Conservation (phyloP, 352 stramenopile genomes). For the Aphanomyces euteiches region DNA sequence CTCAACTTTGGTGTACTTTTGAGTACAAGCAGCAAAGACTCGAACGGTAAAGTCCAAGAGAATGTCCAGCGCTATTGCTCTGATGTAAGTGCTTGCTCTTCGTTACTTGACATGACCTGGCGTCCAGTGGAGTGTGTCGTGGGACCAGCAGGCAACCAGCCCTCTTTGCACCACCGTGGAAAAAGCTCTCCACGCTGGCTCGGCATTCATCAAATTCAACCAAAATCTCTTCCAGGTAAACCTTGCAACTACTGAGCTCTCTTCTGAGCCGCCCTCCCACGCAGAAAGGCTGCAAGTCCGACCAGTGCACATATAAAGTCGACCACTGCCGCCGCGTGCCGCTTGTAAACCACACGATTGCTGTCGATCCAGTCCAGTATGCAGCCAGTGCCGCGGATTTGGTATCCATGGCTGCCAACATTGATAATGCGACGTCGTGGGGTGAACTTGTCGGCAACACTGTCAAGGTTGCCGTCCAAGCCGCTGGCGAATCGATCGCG, state of each 20-base stretch:
- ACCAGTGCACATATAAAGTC: conserved; percentile 7
- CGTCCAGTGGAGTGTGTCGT: background rate
- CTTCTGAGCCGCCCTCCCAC: background rate
- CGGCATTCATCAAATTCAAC: conserved; percentile 10
- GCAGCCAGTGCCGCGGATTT: background rate
- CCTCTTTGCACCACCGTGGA: background rate
- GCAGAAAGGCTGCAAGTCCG: conserved; percentile 2
- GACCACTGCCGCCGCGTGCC: conserved; percentile 23
- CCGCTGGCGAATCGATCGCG: background rate
- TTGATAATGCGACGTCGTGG: conserved; percentile 6
- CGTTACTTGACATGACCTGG: background rate
- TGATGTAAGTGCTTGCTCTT: conserved; percentile 8
- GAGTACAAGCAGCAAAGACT: conserved; percentile 9
- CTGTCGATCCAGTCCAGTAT: background rate
- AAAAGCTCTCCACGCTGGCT: background rate
- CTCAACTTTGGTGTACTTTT: conserved; percentile 25
- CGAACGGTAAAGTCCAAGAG: background rate
- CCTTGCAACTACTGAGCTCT: too few relatives aligned
- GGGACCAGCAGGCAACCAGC: conserved; percentile 9
- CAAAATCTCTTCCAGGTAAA: conserved; percentile 13
- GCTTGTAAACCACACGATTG: background rate
- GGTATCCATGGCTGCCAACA: background rate
- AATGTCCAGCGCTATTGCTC: conserved; percentile 16
- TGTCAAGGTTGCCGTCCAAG: conserved; percentile 3
- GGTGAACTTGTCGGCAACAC: conserved; percentile 1